Base-by-base conservation (phyloP, 352 stramenopile species). In the Phytophthora sp. region DNA sequence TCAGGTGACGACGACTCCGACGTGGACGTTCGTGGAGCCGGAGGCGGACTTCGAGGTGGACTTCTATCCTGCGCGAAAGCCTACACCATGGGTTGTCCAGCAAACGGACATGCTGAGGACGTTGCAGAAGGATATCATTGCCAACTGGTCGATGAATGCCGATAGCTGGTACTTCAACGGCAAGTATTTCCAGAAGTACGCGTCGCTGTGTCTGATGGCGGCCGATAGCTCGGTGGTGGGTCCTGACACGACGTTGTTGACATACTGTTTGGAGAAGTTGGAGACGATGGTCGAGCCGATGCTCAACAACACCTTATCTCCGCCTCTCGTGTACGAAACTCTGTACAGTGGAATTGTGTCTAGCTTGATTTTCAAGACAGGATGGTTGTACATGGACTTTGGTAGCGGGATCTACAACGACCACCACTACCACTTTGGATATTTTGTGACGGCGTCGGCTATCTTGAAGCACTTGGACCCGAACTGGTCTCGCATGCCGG, bases 401-500 rank as follows among this genome's bases (percentile, higher is more conserved):
- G 85, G 85, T 41, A 94, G 85, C 62, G 74, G 67, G 11, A 79
- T 92, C 13, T 94, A 94, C 72, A 94, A 94, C 57, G 85, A 94
- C 54, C 81, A 94, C 68, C 80, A 94, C 55, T 94, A 92, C 51
- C 85, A 94, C 62, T 94, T 79, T 55, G 85, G 82, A 8, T 94
- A 94, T 64, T 94, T 74, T 59, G 66, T 94, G 31, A 76, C 67
- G 20, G 76, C 74, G 0, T 83, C 81, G 0, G 85, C 85, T 1
- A 92, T 94, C 18, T 30, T 89, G 0, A 79, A 76, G 46, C 74
- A 87, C 28, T 43, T 92, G 1, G 74, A 94, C 54, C 85, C 82
- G 27, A 81, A 60, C 17, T 92, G 81, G 80, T 67, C 37, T 50
- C 66, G 72, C 4, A 81, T 88, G 70, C 45, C 54, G 0, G 74